A percentile compares a stretch with the other conserved stretches of the same genome.
phyloP scores from a whole-genome alignment of 2,329 filamentous ascomycete species.

The Metarhizium brunneum region DNA sequence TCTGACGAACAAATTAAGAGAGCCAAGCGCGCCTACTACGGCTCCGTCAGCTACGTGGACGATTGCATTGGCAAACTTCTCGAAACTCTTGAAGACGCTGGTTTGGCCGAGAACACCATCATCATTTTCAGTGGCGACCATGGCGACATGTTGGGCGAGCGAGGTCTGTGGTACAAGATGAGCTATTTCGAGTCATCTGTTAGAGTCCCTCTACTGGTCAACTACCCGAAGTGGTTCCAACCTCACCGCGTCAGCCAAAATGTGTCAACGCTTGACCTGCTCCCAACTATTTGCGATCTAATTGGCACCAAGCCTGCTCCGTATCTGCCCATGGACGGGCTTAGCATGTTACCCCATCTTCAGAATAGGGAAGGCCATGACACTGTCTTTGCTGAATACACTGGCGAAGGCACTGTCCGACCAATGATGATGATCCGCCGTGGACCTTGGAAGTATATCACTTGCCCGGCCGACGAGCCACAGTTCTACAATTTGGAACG shows the following conservation, averaged over 20 bases:
- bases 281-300: conserved; percentile 81
- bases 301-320: conserved; percentile 61
- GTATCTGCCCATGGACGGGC: conserved; percentile 75
- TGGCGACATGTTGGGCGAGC: conserved; percentile 91
- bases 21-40: conserved; percentile 83
- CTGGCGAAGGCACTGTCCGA: conserved; percentile 81
- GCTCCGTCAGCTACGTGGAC: conserved; percentile 87
- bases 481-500: conserved; percentile 72
- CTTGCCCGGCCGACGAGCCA: conserved; percentile 72
- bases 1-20: conserved; percentile 78
- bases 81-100: conserved; percentile 66
- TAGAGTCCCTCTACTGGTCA: conserved; percentile 78
- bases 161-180: conserved; percentile 96
- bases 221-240: conserved; percentile 65
- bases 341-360: conserved; percentile 72
- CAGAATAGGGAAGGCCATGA: conserved; percentile 59
- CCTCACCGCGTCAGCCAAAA: conserved; percentile 73
- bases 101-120: conserved; percentile 76
- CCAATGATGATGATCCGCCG: conserved; percentile 92
- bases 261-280: conserved; percentile 83
- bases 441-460: conserved; percentile 84
- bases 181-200: conserved; percentile 89
- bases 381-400: conserved; percentile 91
- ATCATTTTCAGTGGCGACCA: conserved; percentile 90
- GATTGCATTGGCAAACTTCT: conserved; percentile 82